phyloP scores from a whole-genome alignment of 1,284 basidiomycete genomes.

The Caloboletus firmus region DNA sequence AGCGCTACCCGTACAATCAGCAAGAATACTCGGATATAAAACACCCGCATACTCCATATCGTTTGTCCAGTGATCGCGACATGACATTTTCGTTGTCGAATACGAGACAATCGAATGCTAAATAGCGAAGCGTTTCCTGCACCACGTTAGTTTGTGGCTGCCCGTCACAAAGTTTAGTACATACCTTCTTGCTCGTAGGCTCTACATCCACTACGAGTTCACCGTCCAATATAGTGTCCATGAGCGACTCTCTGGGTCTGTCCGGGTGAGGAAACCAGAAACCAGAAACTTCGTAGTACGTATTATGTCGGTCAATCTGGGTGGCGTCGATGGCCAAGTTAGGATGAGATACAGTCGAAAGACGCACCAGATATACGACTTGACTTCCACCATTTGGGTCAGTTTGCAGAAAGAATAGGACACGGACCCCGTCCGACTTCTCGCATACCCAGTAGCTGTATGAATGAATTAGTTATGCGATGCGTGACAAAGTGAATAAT shows the following conservation, averaged over 20 bases:
- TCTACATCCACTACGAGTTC: constrained; percentile 94
- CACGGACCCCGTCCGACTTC: constrained; percentile 97
- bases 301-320: constrained; percentile 94
- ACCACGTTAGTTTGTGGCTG: constrained; percentile 5
- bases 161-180: constrained; percentile 19
- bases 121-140: constrained; percentile 77
- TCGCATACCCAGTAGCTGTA: constrained; percentile 98
- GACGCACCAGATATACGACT: constrained; percentile 76
- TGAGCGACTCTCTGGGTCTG: constrained; percentile 60
- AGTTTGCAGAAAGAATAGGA: constrained; percentile 84
- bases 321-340: constrained; percentile 4
- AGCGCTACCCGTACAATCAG: constrained; percentile 53
- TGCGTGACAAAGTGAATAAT: not conserved
- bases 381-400: constrained; percentile 65
- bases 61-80: constrained; percentile 76
- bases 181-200: constrained; percentile 64
- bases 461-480: constrained; percentile 12
- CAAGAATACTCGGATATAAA: not conserved
- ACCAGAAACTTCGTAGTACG: constrained; percentile 72
- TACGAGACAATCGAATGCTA: constrained; percentile 94
- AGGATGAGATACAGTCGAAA: not conserved
- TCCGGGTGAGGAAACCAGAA: constrained; percentile 90
- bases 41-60: constrained; percentile 76
- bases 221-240: constrained; percentile 88
- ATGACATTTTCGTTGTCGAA: constrained; percentile 87